phyloP scores from a whole-genome alignment of 345 rosid genomes.

The thale cress (Arabidopsis thaliana) region TAIR10.1 NC_003076.8:24957501-24958000 shows the following conservation, averaged over 20 bases:
- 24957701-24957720: neutral
- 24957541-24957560: too few relatives aligned
- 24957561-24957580: too few relatives aligned
- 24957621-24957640: too few relatives aligned
- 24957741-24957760: neutral
- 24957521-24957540: too few relatives aligned
- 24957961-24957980: too few relatives aligned
- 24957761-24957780: neutral
- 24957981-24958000: too few relatives aligned
- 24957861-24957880: neutral
- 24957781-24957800: neutral
- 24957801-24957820: constrained; percentile 15
- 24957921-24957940: neutral
- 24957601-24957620: too few relatives aligned
- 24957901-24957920: neutral
- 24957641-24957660: too few relatives aligned
- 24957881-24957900: neutral
- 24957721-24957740: neutral
- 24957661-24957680: neutral
- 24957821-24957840: neutral
- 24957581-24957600: too few relatives aligned
- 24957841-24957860: neutral
- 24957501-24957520: too few relatives aligned
- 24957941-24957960: neutral
- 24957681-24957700: too few relatives aligned